Evolutionary conservation across 139 green algal species (phyloP), one percentile per base, ranked within the genome.

Genomic region (Coelastrella sp.): DNA sequence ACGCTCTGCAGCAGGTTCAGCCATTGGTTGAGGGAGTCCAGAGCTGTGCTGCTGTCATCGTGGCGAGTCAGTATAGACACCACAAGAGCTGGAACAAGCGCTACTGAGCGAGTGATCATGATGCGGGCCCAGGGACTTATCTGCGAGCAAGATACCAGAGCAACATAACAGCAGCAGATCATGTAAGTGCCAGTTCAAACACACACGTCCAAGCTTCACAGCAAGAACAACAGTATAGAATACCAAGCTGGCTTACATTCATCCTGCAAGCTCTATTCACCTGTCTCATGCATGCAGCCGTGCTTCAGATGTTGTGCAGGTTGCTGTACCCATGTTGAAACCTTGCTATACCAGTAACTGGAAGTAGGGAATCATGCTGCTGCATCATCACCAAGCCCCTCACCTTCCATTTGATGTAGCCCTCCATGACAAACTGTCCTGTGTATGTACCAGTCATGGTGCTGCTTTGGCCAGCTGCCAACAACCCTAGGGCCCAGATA

Each of bases 381-480:
- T n/a, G n/a, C n/a, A n/a, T n/a, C n/a, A n/a, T n/a, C n/a, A n/a
- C 45, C 45, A 23, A 13, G 15, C 23, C 27, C 8, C 77, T 6
- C 11, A 85, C 64, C 50, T 85, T 85, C 32, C 79, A 45, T 5
- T 59, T 35, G 45, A 86, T 19, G 51, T 80, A 86, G 13, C 80
- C 80, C 19, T 40, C 41, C 82, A 87, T 82, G 0, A 87, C 69
- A 75, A 87, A 87, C 40, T 87, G 82, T 11, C 80, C 78, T 0
- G 94, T 92, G 86, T 96, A 97, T 57, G 93, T 96, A 9, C 92
- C 92, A 0, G 95, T 97, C 86, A 98, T 95, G 43, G 93, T 96
- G 88, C 79, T 91, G 81, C 83, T 92, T 84, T 97, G 94, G 0
- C 90, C 92, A 1, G 91, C 89, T 0, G 91, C 92, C 57, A 95